Percentiles rank a stretch among this genome's conserved stretches.
Conservation (phyloP, 192 early-diverging fungal genomes). For the Rhizophagus prolifer region DNA sequence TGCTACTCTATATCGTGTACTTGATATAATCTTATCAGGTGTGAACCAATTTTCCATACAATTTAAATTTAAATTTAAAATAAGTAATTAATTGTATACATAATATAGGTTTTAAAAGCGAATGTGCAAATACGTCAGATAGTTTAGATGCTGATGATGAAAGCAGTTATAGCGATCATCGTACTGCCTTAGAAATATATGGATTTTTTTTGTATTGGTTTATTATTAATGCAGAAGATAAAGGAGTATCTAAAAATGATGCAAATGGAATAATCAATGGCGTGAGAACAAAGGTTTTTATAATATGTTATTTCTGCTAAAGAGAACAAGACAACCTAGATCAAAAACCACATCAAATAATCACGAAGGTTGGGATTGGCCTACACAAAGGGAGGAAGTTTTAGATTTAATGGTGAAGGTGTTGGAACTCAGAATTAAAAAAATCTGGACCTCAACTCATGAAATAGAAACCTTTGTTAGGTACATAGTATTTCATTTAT, state of each 20-base stretch:
- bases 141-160: conserved; percentile 68
- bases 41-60: conserved; percentile 13
- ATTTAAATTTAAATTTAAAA: neutral
- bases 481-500: conserved; percentile 33
- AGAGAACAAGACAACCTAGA: conserved; percentile 42
- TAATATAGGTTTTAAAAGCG: conserved; percentile 59
- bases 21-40: conserved; percentile 74
- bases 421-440: conserved; percentile 61
- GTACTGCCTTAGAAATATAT: conserved; percentile 73
- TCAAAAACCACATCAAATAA: conserved; percentile 39
- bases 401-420: conserved; percentile 54
- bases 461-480: conserved; percentile 68
- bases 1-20: conserved; percentile 54
- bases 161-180: conserved; percentile 68
- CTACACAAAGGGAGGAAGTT: conserved; percentile 52
- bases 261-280: conserved; percentile 26
- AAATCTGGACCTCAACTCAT: conserved; percentile 69
- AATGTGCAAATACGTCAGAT: conserved; percentile 57
- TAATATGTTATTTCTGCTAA: neutral
- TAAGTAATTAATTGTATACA: neutral
- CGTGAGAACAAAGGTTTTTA: neutral
- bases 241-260: conserved; percentile 45
- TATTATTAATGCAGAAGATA: conserved; percentile 64
- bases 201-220: conserved; percentile 84
- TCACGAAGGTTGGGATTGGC: conserved; percentile 57